Conservation (phyloP, 768 basidiomycete species). For the Daedaleopsis nitida region DNA sequence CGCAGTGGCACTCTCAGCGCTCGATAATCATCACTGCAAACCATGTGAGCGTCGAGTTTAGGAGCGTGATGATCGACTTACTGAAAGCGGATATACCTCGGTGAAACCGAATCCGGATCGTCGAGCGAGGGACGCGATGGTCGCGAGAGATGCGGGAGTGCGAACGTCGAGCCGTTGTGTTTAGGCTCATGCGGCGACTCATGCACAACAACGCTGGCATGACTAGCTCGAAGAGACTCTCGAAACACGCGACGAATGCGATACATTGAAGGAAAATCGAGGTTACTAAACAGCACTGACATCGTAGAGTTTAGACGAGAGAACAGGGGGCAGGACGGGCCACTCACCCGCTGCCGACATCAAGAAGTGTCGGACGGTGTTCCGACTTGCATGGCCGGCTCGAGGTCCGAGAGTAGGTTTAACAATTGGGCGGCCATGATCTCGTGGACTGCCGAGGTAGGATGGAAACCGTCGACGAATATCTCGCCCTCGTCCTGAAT, state of each 20-base stretch:
- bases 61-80: background rate
- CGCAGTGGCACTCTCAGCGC: background rate
- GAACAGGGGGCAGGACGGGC: background rate
- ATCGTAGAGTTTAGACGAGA: no score
- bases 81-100: background rate
- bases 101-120: background rate
- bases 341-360: background rate
- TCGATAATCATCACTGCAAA: background rate
- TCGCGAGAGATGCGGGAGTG: no score
- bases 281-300: no score
- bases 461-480: constrained; percentile 56
- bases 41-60: background rate
- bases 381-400: no score
- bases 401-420: constrained; percentile 28
- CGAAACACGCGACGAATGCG: no score
- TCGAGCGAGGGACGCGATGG: no score
- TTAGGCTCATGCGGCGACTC: no score
- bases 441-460: constrained; percentile 50
- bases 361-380: background rate
- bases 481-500: constrained; percentile 38
- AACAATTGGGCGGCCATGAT: constrained; percentile 45
- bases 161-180: no score
- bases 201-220: no score
- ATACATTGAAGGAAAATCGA: no score
- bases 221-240: no score